Percentiles rank a stretch among this genome's conserved stretches.
phyloP scores from a whole-genome alignment of 2,329 filamentous ascomycete species.

The Penicillium sp. region DNA sequence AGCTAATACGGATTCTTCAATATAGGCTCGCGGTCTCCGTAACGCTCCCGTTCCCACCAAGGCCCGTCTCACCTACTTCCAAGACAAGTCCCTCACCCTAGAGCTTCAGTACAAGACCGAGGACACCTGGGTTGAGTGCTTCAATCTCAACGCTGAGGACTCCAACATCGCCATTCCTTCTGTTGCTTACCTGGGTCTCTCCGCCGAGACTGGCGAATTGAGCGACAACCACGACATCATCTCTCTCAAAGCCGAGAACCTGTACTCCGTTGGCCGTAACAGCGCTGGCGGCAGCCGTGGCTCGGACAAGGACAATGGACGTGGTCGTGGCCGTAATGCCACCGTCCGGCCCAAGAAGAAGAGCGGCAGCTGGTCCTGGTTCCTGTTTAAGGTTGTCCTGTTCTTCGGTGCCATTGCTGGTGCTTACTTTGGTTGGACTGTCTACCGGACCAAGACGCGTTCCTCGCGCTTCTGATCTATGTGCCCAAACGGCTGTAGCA shows the following conservation, averaged over 20 bases:
- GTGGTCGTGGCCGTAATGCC: conserved; percentile 26
- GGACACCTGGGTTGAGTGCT: conserved; percentile 85
- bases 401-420: conserved; percentile 70
- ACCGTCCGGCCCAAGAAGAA: conserved; percentile 23
- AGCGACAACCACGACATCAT: conserved; percentile 98
- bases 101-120: conserved; percentile 94
- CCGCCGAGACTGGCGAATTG: conserved; percentile 84
- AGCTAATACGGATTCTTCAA: not conserved
- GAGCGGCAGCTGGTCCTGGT: conserved; percentile 62
- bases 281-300: conserved; percentile 41
- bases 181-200: conserved; percentile 64
- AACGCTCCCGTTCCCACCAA: conserved; percentile 78
- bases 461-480: conserved; percentile 36
- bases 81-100: conserved; percentile 86
- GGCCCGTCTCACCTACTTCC: conserved; percentile 89
- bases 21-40: conserved; percentile 76
- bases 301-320: conserved; percentile 26
- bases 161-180: conserved; percentile 75
- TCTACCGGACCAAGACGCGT: conserved; percentile 67
- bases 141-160: conserved; percentile 63
- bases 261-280: conserved; percentile 58
- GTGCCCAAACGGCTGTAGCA: not conserved
- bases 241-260: conserved; percentile 78
- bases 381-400: conserved; percentile 78
- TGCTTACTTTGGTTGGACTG: conserved; percentile 81